These are phyloP conservation scores for Hypoxylon trugodes DNA, from an alignment of 495 filamentous ascomycete genomes.

Conservation along the genomic window DNA sequence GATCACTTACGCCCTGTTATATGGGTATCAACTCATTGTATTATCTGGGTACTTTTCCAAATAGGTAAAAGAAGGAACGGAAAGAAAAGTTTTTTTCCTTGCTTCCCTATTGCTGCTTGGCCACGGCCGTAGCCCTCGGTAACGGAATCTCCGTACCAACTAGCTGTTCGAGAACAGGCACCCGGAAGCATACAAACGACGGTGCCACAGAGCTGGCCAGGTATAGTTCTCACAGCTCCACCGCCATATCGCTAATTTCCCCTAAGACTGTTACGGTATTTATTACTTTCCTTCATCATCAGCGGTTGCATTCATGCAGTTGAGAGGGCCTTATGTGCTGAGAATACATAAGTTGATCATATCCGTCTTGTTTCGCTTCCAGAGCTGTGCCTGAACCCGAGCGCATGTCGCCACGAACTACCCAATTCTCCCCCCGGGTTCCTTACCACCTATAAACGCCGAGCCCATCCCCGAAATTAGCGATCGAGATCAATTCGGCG, in stretches of 20 bases:
- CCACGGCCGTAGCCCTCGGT: not conserved
- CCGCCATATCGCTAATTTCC: conserved; percentile 12
- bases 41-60: not conserved
- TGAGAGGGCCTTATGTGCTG: not conserved
- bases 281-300: not conserved
- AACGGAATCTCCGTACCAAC: conserved; percentile 1
- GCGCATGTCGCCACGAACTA: not conserved
- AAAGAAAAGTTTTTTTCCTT: not conserved
- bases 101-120: not conserved
- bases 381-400: not conserved
- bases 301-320: conserved; percentile 14
- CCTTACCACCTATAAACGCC: not conserved
- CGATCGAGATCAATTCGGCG: conserved; percentile 14
- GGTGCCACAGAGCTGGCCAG: conserved; percentile 1
- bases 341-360: not conserved
- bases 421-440: not conserved
- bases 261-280: not conserved
- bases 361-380: not conserved
- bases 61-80: not conserved
- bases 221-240: conserved; percentile 11
- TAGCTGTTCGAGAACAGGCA: not conserved
- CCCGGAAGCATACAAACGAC: conserved; percentile 32
- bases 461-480: not conserved
- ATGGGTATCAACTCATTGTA: not conserved
- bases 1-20: not conserved